phyloP scores from a whole-genome alignment of 257 asterid species.

The Hygrophila difformis region DNA sequence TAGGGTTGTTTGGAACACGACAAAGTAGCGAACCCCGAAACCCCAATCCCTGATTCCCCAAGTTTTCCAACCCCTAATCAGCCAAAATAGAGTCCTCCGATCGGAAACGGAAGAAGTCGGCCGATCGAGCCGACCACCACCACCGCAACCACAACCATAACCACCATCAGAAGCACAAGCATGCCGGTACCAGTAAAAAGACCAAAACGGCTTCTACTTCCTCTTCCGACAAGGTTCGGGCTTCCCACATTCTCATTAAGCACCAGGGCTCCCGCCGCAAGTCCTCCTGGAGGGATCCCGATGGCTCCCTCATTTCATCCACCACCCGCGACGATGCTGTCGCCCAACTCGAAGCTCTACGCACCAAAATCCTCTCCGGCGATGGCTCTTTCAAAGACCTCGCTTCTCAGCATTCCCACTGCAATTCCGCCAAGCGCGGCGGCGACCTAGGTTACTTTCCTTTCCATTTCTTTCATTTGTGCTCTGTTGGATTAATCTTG shows the following conservation, averaged over 20 bases:
- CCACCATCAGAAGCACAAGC: constrained; percentile 37
- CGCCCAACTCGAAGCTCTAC: constrained; percentile 55
- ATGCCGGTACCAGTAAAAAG: constrained; percentile 34
- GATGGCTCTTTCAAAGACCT: constrained; percentile 59
- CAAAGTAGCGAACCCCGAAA: no score
- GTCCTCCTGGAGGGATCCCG: constrained; percentile 97
- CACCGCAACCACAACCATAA: neutral
- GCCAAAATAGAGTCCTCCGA: no score
- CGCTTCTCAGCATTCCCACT: constrained; percentile 66
- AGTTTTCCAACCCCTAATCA: no score
- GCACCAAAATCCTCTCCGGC: constrained; percentile 59
- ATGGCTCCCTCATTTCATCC: constrained; percentile 56
- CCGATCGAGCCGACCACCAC: constrained; percentile 36
- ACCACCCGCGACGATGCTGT: constrained; percentile 77
- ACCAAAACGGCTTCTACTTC: constrained; percentile 65
- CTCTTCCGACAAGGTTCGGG: constrained; percentile 78
- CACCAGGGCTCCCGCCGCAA: constrained; percentile 94
- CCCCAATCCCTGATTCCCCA: no score
- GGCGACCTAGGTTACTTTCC: constrained; percentile 98
- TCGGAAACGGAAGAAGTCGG: constrained; percentile 55
- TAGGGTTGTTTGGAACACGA: no score
- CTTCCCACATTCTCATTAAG: constrained; percentile 87
- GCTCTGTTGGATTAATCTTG: no score
- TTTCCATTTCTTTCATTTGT: no score
- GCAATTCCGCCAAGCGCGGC: constrained; percentile 94